Percentiles rank a stretch among this genome's conserved stretches.
Conservation (phyloP, 179 eudicot genomes). For the Sideroxylon spinosum region DNA sequence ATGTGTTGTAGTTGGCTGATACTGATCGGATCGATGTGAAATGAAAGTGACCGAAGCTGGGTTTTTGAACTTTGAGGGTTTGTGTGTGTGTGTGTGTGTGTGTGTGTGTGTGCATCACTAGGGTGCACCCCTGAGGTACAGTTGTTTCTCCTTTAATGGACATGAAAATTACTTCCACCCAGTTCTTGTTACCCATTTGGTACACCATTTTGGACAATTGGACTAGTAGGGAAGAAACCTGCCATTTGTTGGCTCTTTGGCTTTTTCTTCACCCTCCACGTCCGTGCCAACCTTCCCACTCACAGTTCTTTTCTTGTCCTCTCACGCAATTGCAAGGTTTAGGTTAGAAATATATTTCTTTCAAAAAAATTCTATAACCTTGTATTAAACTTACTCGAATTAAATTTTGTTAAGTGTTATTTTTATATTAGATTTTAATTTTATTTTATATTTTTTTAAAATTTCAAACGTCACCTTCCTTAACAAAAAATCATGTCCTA, state of each 20-base stretch:
- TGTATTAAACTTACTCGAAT: no score
- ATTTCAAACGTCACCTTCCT: no score
- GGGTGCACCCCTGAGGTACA: conserved; percentile 15
- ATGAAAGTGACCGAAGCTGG: not conserved
- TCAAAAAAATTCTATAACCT: no score
- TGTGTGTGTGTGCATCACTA: conserved; percentile 18
- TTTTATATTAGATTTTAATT: no score
- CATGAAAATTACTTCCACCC: conserved; percentile 26
- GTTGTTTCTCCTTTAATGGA: conserved; percentile 33
- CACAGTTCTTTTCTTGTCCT: no score
- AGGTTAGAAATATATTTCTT: no score
- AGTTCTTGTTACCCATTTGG: conserved; percentile 27
- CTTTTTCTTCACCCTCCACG: not conserved
- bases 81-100: not conserved
- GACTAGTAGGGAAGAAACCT: conserved; percentile 15
- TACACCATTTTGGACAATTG: conserved; percentile 15
- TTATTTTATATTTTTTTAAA: no score
- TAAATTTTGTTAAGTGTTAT: no score
- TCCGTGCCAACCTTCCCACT: no score
- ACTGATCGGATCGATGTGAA: conserved; percentile 14
- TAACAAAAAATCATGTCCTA: no score
- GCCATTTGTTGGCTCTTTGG: conserved; percentile 16
- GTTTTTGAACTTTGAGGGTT: not conserved
- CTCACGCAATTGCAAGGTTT: no score
- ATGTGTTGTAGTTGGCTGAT: no score